These are phyloP conservation scores for Solanum chacoense DNA, from an alignment of 305 asterid genomes.

Conservation along the genomic window DNA sequence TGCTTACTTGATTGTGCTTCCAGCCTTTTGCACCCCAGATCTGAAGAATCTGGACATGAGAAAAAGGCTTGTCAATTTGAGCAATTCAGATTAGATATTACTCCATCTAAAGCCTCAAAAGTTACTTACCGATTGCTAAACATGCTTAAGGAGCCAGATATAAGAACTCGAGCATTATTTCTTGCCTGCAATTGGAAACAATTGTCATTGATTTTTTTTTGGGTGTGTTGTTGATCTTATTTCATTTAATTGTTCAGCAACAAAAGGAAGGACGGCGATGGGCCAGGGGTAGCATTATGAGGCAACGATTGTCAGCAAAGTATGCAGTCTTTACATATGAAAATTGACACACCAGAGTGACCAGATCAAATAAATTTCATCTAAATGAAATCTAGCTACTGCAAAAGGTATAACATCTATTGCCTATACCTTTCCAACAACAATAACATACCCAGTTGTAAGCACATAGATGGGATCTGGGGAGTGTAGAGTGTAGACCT, in stretches of 20 bases:
- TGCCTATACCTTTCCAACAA: neutral
- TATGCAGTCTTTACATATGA: neutral
- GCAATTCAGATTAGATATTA: neutral
- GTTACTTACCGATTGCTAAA: slow-evolving; percentile 25
- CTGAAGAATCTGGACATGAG: slow-evolving; percentile 45
- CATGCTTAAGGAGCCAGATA: slow-evolving; percentile 24
- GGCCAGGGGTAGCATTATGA: neutral
- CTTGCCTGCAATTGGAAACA: slow-evolving; percentile 20
- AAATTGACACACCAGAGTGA: neutral
- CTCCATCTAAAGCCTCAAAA: neutral
- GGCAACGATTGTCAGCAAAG: neutral
- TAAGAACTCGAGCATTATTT: slow-evolving; percentile 27
- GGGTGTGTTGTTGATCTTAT: neutral
- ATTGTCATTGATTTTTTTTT: neutral
- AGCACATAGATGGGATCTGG: neutral
- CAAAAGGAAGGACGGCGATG: neutral
- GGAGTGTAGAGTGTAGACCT: neutral
- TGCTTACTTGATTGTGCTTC: slow-evolving; percentile 52
- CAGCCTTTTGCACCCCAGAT: slow-evolving; percentile 59
- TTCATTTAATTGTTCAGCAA: neutral
- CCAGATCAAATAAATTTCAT: neutral
- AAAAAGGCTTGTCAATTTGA: slow-evolving; percentile 1
- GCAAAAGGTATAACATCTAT: neutral
- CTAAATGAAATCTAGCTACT: neutral
- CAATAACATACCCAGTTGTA: neutral